Conservation (phyloP, 768 basidiomycete genomes). For the Mycena haematopus region DNA sequence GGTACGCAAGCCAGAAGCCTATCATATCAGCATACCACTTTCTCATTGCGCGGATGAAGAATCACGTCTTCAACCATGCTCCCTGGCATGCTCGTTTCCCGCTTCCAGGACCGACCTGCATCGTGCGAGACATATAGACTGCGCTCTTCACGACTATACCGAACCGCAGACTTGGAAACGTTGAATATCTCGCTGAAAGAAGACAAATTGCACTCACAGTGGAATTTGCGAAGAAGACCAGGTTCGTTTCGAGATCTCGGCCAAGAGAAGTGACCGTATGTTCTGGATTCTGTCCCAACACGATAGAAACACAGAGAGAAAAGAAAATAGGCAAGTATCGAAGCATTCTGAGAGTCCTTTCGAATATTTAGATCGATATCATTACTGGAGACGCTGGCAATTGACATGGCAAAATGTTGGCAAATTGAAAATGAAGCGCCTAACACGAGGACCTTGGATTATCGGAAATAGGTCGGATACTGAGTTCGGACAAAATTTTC, state of each 20-base stretch:
- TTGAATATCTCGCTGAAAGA: conserved; percentile 13
- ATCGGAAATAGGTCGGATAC: no score
- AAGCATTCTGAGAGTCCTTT: not conserved
- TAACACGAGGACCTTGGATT: no score
- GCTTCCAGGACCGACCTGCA: conserved; percentile 78
- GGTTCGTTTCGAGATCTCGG: conserved; percentile 62
- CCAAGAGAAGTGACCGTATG: conserved; percentile 56
- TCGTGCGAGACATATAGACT: conserved; percentile 82
- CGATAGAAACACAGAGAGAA: not conserved
- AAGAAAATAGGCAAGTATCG: not conserved
- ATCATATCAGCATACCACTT: conserved; percentile 56
- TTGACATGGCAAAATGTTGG: no score
- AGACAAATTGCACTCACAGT: conserved; percentile 55
- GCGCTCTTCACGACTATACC: conserved; percentile 74
- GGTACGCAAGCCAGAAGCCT: not conserved
- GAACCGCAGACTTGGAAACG: conserved; percentile 58
- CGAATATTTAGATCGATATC: no score
- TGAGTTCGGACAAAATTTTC: no score
- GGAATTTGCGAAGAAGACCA: conserved; percentile 95
- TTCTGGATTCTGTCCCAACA: conserved; percentile 52
- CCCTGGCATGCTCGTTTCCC: conserved; percentile 53
- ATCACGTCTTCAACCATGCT: conserved; percentile 75
- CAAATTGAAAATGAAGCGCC: no score
- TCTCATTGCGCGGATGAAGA: conserved; percentile 84
- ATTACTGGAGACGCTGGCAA: no score